phyloP scores from a whole-genome alignment of 2,329 filamentous ascomycete species.

The Neurospora crassa region DNA sequence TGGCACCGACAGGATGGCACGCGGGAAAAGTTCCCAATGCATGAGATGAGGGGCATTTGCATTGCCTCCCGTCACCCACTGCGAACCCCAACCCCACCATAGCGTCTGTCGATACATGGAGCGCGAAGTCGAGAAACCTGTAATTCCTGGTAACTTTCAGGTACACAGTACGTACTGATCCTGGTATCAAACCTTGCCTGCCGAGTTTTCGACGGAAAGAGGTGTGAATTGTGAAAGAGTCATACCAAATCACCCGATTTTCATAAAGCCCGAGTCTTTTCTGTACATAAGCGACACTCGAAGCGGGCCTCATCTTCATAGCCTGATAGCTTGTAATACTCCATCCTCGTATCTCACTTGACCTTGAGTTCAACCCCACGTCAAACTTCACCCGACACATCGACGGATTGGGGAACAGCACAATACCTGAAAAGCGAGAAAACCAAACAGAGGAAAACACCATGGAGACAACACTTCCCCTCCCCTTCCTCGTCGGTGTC shows the following conservation, averaged over 20 bases:
- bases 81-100: not conserved
- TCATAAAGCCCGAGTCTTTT: not conserved
- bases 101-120: not conserved
- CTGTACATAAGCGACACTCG: not conserved
- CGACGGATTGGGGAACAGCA: not conserved
- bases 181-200: not conserved
- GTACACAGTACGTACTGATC: not conserved
- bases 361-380: not conserved
- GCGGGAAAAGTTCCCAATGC: not conserved
- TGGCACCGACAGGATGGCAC: not conserved
- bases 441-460: conserved; percentile 8
- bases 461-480: conserved; percentile 56
- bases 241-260: not conserved
- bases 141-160: not conserved
- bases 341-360: not conserved
- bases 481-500: conserved; percentile 54
- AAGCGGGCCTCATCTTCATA: not conserved
- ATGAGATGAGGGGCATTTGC: not conserved
- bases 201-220: not conserved
- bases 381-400: not conserved
- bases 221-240: not conserved
- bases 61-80: not conserved
- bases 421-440: not conserved
- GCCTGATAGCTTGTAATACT: not conserved
- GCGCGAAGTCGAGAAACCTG: not conserved